These are phyloP conservation scores for Ophiostoma himal-ulmi DNA, from an alignment of 2,329 filamentous ascomycete genomes.

Conservation along the genomic window DNA sequence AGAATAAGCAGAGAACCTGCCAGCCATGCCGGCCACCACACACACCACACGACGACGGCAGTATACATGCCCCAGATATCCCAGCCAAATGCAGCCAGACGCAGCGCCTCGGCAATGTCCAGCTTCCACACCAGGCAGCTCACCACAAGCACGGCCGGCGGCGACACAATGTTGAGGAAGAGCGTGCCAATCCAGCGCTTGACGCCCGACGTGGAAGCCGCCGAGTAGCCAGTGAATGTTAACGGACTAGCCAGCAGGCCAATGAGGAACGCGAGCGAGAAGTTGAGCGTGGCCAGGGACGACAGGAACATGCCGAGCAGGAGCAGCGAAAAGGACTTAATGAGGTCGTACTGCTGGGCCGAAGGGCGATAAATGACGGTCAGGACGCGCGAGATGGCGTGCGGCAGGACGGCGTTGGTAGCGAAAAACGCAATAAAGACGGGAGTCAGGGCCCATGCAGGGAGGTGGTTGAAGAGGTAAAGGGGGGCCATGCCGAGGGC, in stretches of 20 bases:
- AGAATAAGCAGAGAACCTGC: conserved; percentile 54
- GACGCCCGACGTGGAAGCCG: conserved; percentile 32
- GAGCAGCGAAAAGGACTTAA: conserved; percentile 88
- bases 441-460: conserved; percentile 56
- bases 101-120: conserved; percentile 54
- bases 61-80: conserved; percentile 86
- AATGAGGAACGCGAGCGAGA: conserved; percentile 79
- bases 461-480: conserved; percentile 75
- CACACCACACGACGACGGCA: conserved; percentile 82
- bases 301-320: conserved; percentile 87
- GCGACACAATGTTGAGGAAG: conserved; percentile 56
- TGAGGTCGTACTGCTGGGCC: conserved; percentile 65
- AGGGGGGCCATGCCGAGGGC: conserved; percentile 74
- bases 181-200: conserved; percentile 41
- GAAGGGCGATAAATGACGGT: conserved; percentile 49
- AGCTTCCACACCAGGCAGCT: conserved; percentile 40
- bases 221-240: conserved; percentile 58
- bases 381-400: conserved; percentile 51
- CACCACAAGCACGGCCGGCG: conserved; percentile 49
- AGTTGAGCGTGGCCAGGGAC: conserved; percentile 90
- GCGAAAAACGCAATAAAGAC: conserved; percentile 54
- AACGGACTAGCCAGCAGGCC: conserved; percentile 74
- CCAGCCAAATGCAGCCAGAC: conserved; percentile 78
- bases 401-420: conserved; percentile 52
- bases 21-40: conserved; percentile 94